Conservation (phyloP, 164 flowering plant species). For the Vitis riparia region DNA sequence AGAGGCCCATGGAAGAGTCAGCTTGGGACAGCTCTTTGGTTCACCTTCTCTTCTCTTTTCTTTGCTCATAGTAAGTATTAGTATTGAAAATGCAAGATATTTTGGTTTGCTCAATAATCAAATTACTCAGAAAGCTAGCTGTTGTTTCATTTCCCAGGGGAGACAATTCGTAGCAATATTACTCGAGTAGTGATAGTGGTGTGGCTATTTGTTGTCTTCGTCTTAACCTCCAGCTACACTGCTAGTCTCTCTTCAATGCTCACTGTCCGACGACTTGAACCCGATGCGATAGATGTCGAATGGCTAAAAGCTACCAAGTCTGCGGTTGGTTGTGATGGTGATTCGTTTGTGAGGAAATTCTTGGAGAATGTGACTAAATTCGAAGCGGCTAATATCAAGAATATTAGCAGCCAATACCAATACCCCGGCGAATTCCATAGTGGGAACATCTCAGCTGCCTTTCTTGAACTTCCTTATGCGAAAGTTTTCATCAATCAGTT, state of each 20-base stretch:
- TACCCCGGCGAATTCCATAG: slow-evolving; percentile 21
- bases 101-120: not conserved
- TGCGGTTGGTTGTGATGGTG: slow-evolving; percentile 41
- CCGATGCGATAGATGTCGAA: slow-evolving; percentile 26
- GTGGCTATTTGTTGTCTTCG: slow-evolving; percentile 49
- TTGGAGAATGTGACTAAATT: slow-evolving; percentile 27
- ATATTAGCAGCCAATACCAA: slow-evolving; percentile 10
- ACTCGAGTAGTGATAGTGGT: slow-evolving; percentile 37
- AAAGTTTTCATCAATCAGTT: slow-evolving; percentile 26
- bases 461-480: slow-evolving; percentile 34
- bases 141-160: slow-evolving; percentile 27
- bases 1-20: slow-evolving; percentile 42
- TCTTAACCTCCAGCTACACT: slow-evolving; percentile 47
- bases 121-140: no score
- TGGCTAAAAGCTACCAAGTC: slow-evolving; percentile 23
- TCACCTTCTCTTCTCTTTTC: slow-evolving; percentile 55
- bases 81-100: not conserved
- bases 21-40: slow-evolving; percentile 49
- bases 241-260: slow-evolving; percentile 58
- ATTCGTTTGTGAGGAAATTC: slow-evolving; percentile 38
- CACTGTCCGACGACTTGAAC: slow-evolving; percentile 41
- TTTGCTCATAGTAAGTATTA: slow-evolving; percentile 60
- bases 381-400: slow-evolving; percentile 20
- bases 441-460: slow-evolving; percentile 35
- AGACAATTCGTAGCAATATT: slow-evolving; percentile 36